These are phyloP conservation scores for Aspergillus baeticus DNA, from an alignment of 495 filamentous ascomycete genomes.

Conservation along the genomic window DNA sequence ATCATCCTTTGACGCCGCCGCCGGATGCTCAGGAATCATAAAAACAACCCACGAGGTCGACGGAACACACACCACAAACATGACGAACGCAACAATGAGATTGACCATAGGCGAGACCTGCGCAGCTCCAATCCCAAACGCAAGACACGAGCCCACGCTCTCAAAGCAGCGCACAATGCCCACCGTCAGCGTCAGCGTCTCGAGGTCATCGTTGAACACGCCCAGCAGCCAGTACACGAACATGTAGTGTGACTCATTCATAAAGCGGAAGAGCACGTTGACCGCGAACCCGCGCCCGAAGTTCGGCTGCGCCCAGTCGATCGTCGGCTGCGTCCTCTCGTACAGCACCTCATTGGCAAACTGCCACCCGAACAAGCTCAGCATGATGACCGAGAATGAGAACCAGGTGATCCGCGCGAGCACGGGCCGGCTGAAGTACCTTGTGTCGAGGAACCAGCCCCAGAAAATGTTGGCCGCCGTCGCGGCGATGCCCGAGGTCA, in stretches of 20 bases:
- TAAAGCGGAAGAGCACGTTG: conserved; percentile 9
- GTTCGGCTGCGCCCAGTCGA: conserved; percentile 6
- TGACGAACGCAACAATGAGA: conserved; percentile 10
- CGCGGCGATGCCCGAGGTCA: conserved; percentile 5
- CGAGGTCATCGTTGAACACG: conserved; percentile 9
- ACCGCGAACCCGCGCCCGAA: conserved; percentile 11
- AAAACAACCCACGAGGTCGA: conserved; percentile 13
- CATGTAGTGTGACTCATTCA: conserved; percentile 15
- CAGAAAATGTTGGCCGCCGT: conserved; percentile 11
- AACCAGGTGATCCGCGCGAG: conserved; percentile 13
- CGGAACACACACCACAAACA: conserved; percentile 9
- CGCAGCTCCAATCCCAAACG: conserved; percentile 13
- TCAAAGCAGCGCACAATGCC: conserved; percentile 14
- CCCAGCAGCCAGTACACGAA: conserved; percentile 12
- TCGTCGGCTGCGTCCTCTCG: conserved; percentile 5
- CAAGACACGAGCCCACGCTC: conserved; percentile 7
- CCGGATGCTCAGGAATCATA: conserved; percentile 11
- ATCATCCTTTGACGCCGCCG: background rate
- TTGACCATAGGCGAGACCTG: conserved; percentile 11
- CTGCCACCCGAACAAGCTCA: conserved; percentile 6
- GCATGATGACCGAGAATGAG: conserved; percentile 4
- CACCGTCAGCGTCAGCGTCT: conserved; percentile 10
- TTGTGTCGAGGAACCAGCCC: conserved; percentile 10
- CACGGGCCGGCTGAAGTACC: conserved; percentile 1
- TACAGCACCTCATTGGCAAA: conserved; percentile 9